These are phyloP conservation scores for Ascochyta fabae DNA, from an alignment of 2,329 filamentous ascomycete genomes.

Conservation along the genomic window DNA sequence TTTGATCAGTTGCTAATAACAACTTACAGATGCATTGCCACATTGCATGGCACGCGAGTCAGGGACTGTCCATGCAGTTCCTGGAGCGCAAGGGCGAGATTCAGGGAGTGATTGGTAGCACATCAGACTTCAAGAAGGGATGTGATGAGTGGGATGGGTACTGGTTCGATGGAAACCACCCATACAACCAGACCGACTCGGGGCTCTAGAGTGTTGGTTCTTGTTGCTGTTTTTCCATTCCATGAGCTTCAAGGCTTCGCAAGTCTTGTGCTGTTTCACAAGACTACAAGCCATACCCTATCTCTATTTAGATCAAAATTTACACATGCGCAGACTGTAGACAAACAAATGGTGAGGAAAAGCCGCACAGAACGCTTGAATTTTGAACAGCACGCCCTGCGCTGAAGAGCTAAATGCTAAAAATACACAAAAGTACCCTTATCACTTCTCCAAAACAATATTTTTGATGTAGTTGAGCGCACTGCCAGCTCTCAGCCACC, in stretches of 20 bases:
- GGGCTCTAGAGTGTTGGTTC: conserved; percentile 27
- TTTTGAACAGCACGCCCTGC: too few relatives aligned
- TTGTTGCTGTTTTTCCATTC: neutral
- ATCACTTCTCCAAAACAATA: neutral
- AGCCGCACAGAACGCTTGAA: too few relatives aligned
- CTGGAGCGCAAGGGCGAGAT: conserved; percentile 51
- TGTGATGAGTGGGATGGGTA: conserved; percentile 44
- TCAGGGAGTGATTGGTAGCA: conserved; percentile 27
- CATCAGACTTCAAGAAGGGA: conserved; percentile 29
- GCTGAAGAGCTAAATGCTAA: too few relatives aligned
- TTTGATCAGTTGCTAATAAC: neutral
- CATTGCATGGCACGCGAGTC: conserved; percentile 46
- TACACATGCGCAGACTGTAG: too few relatives aligned
- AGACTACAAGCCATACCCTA: neutral
- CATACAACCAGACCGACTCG: conserved; percentile 44
- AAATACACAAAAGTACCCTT: too few relatives aligned
- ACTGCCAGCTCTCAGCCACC: conserved; percentile 46
- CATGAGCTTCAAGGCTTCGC: neutral
- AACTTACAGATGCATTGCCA: conserved; percentile 38
- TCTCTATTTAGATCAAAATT: too few relatives aligned
- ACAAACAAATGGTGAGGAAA: too few relatives aligned
- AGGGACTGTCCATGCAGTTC: conserved; percentile 60
- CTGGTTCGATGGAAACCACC: conserved; percentile 38
- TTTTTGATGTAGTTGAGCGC: conserved; percentile 42
- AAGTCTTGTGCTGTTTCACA: neutral